Conservation (phyloP, 495 filamentous ascomycete genomes). For the Hapsidospora chrysogenum region DNA sequence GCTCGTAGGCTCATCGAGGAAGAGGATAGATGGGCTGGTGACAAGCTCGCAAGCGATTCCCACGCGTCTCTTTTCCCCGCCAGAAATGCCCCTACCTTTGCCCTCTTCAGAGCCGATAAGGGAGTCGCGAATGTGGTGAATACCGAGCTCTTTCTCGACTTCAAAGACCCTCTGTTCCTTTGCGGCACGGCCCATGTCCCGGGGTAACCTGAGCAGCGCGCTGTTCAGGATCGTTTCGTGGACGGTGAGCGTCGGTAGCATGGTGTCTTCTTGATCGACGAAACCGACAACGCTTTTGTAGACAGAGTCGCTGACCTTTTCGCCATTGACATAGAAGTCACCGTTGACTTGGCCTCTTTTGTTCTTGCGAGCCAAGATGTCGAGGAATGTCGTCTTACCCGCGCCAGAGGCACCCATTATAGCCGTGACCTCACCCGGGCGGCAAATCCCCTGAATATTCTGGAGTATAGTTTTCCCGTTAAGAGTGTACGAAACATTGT, state of each 20-base stretch:
- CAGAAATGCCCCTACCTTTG: constrained; percentile 84
- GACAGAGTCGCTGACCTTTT: constrained; percentile 69
- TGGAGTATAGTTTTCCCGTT: constrained; percentile 78
- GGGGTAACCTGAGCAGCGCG: constrained; percentile 73
- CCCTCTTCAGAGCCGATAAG: constrained; percentile 97
- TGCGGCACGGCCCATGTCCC: constrained; percentile 68
- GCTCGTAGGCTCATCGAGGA: constrained; percentile 93
- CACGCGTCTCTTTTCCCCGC: constrained; percentile 89
- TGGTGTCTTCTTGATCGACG: constrained; percentile 95
- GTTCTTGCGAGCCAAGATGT: constrained; percentile 95
- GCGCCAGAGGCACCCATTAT: constrained; percentile 98
- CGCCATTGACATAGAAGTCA: constrained; percentile 86
- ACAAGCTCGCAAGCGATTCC: constrained; percentile 96
- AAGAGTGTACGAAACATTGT: constrained; percentile 71
- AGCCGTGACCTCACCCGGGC: constrained; percentile 80
- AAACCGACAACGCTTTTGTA: constrained; percentile 89
- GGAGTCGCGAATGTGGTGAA: constrained; percentile 80
- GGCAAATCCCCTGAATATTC: constrained; percentile 65
- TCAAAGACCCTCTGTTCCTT: constrained; percentile 85
- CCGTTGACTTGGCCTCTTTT: constrained; percentile 70
- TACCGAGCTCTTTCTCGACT: constrained; percentile 89
- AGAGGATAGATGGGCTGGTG: constrained; percentile 92
- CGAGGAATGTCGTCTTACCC: constrained; percentile 93
- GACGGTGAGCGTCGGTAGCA: constrained; percentile 91
- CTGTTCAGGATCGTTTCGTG: constrained; percentile 96